Evolutionary conservation across 2,329 filamentous ascomycete species (phyloP).

Genomic region (Botryotinia narcissicola): DNA sequence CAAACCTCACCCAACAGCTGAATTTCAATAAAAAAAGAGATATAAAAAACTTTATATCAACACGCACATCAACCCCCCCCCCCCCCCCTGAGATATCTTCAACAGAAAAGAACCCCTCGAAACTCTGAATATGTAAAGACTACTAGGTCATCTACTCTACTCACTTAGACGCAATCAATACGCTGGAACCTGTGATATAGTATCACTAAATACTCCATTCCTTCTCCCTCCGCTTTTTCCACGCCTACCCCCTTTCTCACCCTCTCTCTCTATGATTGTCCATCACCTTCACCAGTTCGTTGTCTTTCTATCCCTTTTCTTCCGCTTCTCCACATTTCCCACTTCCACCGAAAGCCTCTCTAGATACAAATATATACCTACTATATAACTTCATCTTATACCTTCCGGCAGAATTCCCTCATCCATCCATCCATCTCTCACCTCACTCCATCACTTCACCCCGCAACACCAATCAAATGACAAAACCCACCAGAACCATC

Average conservation of each 20-base stretch:
- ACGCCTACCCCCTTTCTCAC: too few species aligned
- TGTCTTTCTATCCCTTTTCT: too few species aligned
- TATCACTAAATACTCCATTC: neutral
- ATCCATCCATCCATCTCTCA: neutral
- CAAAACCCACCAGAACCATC: neutral
- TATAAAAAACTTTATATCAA: neutral
- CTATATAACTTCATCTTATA: neutral
- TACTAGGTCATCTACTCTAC: neutral
- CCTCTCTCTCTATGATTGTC: neutral
- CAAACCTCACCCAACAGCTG: neutral
- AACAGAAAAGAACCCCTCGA: neutral
- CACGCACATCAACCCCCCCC: rapidly evolving
- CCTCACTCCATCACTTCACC: neutral
- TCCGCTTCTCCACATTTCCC: neutral
- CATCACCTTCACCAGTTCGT: neutral
- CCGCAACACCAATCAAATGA: neutral
- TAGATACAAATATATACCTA: neutral
- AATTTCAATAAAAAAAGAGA: neutral
- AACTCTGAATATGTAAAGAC: neutral
- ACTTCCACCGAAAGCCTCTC: neutral
- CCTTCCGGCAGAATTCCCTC: neutral
- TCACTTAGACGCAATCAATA: neutral
- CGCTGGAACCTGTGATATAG: neutral
- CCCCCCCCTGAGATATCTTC: too few species aligned
- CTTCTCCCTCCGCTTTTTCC: neutral